phyloP scores from a whole-genome alignment of 2,329 filamentous ascomycete species.

The Aspergillus flavus region DNA sequence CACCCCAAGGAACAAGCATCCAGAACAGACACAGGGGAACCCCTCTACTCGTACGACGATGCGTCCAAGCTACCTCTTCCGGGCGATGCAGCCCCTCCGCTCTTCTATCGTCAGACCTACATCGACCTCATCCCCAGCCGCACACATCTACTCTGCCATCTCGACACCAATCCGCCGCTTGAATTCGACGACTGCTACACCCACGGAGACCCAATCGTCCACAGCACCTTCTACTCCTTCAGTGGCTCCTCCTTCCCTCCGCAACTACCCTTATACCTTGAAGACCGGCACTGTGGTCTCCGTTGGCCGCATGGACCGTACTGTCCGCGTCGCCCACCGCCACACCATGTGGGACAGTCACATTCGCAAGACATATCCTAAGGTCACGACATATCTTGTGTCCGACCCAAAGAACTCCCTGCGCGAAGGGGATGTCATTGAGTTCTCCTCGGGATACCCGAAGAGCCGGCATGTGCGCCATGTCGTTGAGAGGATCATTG shows the following conservation, averaged over 20 bases:
- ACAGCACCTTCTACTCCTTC: conserved; percentile 12
- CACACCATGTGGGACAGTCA: conserved; percentile 39
- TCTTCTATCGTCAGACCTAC: conserved; percentile 30
- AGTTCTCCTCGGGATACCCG: conserved; percentile 45
- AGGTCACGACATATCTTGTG: conserved; percentile 38
- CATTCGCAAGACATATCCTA: conserved; percentile 42
- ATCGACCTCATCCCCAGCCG: conserved; percentile 20
- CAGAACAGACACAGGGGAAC: background rate
- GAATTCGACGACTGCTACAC: conserved; percentile 14
- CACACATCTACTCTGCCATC: conserved; percentile 21
- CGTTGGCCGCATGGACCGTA: conserved; percentile 45
- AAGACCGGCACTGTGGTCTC: conserved; percentile 45
- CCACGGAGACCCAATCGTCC: conserved; percentile 11
- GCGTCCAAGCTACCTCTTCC: conserved; percentile 33
- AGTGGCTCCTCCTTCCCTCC: conserved; percentile 31
- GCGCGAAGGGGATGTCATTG: conserved; percentile 47
- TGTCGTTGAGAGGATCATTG: conserved; percentile 47
- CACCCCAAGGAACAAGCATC: background rate
- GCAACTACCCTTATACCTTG: conserved; percentile 38
- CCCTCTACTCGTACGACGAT: conserved; percentile 21
- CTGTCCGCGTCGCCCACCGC: conserved; percentile 40
- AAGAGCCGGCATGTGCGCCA: conserved; percentile 43
- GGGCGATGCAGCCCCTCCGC: conserved; percentile 36
- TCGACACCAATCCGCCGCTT: conserved; percentile 14
- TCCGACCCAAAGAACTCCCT: conserved; percentile 45